Evolutionary conservation across 306 rosid species (phyloP), one percentile per base, ranked within the genome.

Genomic region (Vachellia collinsii): DNA sequence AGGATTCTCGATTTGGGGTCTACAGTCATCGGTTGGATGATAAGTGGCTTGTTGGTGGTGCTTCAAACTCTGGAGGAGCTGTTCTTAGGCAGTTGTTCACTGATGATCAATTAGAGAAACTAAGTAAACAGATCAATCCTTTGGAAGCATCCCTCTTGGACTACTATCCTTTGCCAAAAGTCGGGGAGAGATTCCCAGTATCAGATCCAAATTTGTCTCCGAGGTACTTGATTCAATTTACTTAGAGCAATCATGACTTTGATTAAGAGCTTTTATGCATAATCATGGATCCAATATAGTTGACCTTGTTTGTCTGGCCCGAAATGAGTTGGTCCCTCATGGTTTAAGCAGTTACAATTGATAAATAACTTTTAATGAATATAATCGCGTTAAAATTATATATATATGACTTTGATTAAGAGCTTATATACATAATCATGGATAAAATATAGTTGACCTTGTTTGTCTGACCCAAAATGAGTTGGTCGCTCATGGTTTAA

Each of bases 11-110:
- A 20, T 94, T 87, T 87, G 98, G 98, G 70, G 97, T 94, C 74
- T 94, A 94, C 70, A 94, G 98, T 80, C 98, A 94, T 89, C 97
- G 98, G 74, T 94, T 94, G n/a, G 98, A 91, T 70, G 92, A 91
- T 85, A 90, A 90, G 86, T 94, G 97, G 98, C 97, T 94, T 6
- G 98, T 94, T 82, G 98, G 97, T 72, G 98, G 97, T 58, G 98
- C 98, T 70, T 94, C 98, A 84, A 94, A 94, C 87, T 90, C 97
- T 3, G 97, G 98, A 13, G 97, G 97, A 81, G 94, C 93, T 54
- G 94, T 88, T 80, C 97, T 94, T 78, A 90, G 93, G 81, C 89
- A 90, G 83, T 70, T 94, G 5, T 94, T 94, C 78, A 91, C 93
- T 0, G 97, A 94, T 67, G 88, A 88, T 77, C 88, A 88, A 80